These are phyloP conservation scores for Hypomontagnella monticulosa DNA, from an alignment of 495 filamentous ascomycete genomes.

Conservation along the genomic window DNA sequence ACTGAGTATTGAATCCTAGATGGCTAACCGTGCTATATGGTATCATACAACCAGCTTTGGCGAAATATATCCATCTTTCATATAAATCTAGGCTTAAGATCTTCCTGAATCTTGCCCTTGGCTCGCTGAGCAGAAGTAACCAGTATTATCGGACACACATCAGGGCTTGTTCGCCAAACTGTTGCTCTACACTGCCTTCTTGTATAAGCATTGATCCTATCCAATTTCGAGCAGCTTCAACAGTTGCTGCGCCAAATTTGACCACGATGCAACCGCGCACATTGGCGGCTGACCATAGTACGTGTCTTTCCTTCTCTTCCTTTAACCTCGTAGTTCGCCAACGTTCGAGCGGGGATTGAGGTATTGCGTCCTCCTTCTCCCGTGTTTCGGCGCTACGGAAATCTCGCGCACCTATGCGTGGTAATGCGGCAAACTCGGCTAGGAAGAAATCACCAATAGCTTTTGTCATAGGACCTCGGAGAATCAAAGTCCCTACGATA, in stretches of 20 bases:
- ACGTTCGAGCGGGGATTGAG: slow-evolving; percentile 49
- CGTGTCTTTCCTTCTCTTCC: slow-evolving; percentile 64
- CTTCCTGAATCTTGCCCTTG: no score
- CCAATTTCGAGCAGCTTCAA: slow-evolving; percentile 62
- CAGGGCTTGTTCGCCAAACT: slow-evolving; percentile 62
- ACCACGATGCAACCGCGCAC: slow-evolving; percentile 87
- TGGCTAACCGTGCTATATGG: no score
- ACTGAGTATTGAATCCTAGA: no score
- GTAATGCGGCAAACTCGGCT: slow-evolving; percentile 75
- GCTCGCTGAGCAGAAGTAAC: no score
- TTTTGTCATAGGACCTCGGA: slow-evolving; percentile 77
- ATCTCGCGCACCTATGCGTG: slow-evolving; percentile 84
- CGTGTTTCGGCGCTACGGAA: slow-evolving; percentile 64
- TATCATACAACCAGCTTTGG: no score
- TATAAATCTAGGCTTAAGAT: not conserved
- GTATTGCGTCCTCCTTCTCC: slow-evolving; percentile 53
- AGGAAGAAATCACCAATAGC: slow-evolving; percentile 74
- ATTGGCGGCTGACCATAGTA: slow-evolving; percentile 87
- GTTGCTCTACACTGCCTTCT: slow-evolving; percentile 57
- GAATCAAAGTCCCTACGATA: slow-evolving; percentile 83
- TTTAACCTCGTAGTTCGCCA: slow-evolving; percentile 56
- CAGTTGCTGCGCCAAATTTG: slow-evolving; percentile 73
- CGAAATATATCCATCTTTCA: not conserved
- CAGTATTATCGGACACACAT: slow-evolving; percentile 57
- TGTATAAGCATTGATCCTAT: slow-evolving; percentile 61